Percentiles rank a stretch among this genome's conserved stretches.
Conservation (phyloP, 2,329 filamentous ascomycete species). For the Sarocladium strictum region DNA sequence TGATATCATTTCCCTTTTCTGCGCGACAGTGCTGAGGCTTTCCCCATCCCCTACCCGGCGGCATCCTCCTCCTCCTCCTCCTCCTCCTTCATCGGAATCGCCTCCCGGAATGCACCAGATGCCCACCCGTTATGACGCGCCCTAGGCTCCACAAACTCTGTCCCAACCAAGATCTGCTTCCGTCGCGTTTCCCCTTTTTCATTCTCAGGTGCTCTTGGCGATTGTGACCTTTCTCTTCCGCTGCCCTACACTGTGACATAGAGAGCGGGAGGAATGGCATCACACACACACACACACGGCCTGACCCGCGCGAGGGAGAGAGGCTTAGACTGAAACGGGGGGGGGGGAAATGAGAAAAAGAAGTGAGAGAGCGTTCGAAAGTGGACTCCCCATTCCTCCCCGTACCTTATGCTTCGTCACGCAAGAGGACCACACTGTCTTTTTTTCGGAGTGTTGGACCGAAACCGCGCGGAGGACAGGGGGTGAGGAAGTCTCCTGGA, state of each 20-base stretch:
- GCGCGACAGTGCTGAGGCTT: too few species aligned
- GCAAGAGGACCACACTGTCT: not conserved
- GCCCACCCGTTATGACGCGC: not conserved
- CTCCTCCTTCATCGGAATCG: not conserved
- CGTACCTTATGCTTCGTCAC: not conserved
- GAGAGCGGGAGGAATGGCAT: too few species aligned
- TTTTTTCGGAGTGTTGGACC: conserved; percentile 1
- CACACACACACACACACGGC: too few species aligned
- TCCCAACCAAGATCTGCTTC: conserved; percentile 1
- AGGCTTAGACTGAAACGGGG: not conserved
- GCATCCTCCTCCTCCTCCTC: too few species aligned
- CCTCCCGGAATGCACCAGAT: not conserved
- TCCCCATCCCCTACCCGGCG: too few species aligned
- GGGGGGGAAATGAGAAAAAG: too few species aligned
- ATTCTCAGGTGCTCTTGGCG: not conserved
- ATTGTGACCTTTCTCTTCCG: not conserved
- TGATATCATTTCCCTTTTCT: too few species aligned
- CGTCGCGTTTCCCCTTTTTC: too few species aligned
- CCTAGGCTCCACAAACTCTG: not conserved
- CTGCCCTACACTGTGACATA: not conserved
- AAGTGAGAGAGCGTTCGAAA: too few species aligned
- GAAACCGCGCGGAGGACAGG: not conserved
- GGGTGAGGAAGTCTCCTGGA: too few species aligned
- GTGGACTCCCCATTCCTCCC: too few species aligned
- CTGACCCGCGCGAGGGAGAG: too few species aligned